These are phyloP conservation scores for Fraxinus angustifolia DNA, from an alignment of 305 asterid species.

Conservation along the genomic window DNA sequence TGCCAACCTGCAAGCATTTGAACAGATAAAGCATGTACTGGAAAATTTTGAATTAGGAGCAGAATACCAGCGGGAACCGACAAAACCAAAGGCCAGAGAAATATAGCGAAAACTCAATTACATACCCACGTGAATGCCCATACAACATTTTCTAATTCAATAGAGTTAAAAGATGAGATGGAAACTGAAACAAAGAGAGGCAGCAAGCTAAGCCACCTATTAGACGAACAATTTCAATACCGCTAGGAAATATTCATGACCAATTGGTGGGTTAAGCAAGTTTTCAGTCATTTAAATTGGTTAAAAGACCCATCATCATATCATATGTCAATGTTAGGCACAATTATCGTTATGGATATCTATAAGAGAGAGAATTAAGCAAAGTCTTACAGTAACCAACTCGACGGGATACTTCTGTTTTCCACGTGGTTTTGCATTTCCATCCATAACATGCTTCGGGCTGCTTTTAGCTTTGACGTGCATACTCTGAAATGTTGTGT, in stretches of 20 bases:
- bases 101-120: not conserved
- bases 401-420: slow-evolving; percentile 70
- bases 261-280: slow-evolving; percentile 11
- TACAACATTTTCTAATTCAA: slow-evolving; percentile 16
- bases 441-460: slow-evolving; percentile 37
- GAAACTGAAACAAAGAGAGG: slow-evolving; percentile 6
- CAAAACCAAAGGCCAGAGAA: not conserved
- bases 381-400: slow-evolving; percentile 70
- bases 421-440: slow-evolving; percentile 31
- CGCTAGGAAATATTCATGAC: slow-evolving; percentile 13
- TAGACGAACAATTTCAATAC: slow-evolving; percentile 12
- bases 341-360: slow-evolving; percentile 10
- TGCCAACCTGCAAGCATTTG: slow-evolving; percentile 64
- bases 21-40: slow-evolving; percentile 6
- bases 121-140: not conserved
- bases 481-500: slow-evolving; percentile 66
- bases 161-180: not conserved
- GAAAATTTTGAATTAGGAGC: slow-evolving; percentile 9
- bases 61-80: slow-evolving; percentile 1
- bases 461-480: slow-evolving; percentile 69
- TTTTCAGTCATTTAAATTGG: not conserved
- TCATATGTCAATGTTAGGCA: not conserved
- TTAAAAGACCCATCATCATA: not conserved
- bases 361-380: slow-evolving; percentile 14
- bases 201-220: slow-evolving; percentile 13